A percentile compares a stretch with the other conserved stretches of the same genome.
phyloP scores from a whole-genome alignment of 768 basidiomycete species.

The Termitomyces sp. region DNA sequence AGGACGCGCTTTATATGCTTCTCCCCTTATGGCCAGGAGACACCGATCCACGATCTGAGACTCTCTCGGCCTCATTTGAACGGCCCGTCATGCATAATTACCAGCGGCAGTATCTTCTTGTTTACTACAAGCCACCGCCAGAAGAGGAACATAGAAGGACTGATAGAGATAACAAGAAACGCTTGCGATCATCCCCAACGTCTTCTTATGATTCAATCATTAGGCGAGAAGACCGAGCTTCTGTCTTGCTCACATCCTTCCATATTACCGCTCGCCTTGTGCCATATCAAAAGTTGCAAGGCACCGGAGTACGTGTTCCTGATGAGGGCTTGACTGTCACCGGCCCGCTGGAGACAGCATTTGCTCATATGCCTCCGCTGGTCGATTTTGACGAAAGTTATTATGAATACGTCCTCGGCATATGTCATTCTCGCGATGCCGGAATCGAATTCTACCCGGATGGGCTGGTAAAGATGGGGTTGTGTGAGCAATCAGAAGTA shows the following conservation, averaged over 20 bases:
- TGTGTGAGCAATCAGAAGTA: conserved; percentile 38
- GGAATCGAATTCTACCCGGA: conserved; percentile 81
- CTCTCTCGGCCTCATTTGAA: conserved; percentile 20
- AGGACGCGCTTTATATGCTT: conserved; percentile 76
- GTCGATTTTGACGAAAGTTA: conserved; percentile 27
- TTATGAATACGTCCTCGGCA: conserved; percentile 48
- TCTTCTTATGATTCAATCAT: conserved; percentile 28
- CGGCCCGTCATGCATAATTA: conserved; percentile 39
- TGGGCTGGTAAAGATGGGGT: conserved; percentile 69
- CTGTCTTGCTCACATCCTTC: conserved; percentile 58
- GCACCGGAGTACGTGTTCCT: conserved; percentile 70
- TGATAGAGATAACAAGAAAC: conserved; percentile 36
- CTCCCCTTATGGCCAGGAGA: conserved; percentile 82
- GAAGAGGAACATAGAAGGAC: conserved; percentile 22
- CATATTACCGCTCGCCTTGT: conserved; percentile 72
- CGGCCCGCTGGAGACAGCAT: conserved; percentile 52
- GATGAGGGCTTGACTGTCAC: conserved; percentile 64
- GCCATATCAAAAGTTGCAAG: conserved; percentile 63
- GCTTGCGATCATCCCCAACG: conserved; percentile 32
- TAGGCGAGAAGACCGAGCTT: conserved; percentile 32
- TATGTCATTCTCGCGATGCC: conserved; percentile 53
- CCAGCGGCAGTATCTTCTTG: conserved; percentile 65
- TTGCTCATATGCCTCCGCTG: conserved; percentile 37
- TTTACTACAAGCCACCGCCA: conserved; percentile 58
- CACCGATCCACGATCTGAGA: conserved; percentile 43